Evolutionary conservation across 2,329 filamentous ascomycete genomes (phyloP), one percentile per base, ranked within the genome.

Genomic region (Pestalotiopsis sp.): DNA sequence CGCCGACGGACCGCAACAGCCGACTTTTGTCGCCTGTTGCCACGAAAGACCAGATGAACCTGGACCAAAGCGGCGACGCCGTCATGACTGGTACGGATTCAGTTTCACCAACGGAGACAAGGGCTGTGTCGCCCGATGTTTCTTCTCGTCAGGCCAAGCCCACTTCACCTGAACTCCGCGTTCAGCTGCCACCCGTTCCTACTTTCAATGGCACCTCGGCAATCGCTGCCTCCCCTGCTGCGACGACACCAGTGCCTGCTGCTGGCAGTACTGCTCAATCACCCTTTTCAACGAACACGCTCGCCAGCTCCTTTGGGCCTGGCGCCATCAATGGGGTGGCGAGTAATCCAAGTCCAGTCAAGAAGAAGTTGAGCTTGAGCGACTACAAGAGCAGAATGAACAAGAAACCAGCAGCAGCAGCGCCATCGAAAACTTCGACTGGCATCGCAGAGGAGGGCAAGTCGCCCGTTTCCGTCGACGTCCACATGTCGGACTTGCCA

Each of bases 301-400:
- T 83, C 40, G 72, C 83, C 0, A 84, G 79, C 61, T 80, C 85
- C 0, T 86, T 89, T 66, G 74, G 66, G 3, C 38, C 79, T 27
- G 57, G 59, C 0, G 73, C 79, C 0, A 74, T 82, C 41, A 87
- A 86, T 68, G 83, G 85, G 14, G 72, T 81, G 9, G 77, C 77
- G 5, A 82, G 82, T 11, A 83, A 84, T 25, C 87, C 88, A 2
- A 91, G 88, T 70, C 89, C 90, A 2, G 81, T 89, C 40, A 91
- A 90, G 79, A 91, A 92, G 83, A 91, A 91, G 77, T 80, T 92
- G 49, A 91, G 88, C 71, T 77, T 91, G 2, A 91, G 89, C 73
- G 90, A 91, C 74, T 92, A 92, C 74, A 87, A 84, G 9, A 89
- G 88, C 76, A 88, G 86, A 71, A 82, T 87, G 65, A 87, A 85